Evolutionary conservation across 768 basidiomycete species (phyloP).

Genomic region (Phylloporus sp.): DNA sequence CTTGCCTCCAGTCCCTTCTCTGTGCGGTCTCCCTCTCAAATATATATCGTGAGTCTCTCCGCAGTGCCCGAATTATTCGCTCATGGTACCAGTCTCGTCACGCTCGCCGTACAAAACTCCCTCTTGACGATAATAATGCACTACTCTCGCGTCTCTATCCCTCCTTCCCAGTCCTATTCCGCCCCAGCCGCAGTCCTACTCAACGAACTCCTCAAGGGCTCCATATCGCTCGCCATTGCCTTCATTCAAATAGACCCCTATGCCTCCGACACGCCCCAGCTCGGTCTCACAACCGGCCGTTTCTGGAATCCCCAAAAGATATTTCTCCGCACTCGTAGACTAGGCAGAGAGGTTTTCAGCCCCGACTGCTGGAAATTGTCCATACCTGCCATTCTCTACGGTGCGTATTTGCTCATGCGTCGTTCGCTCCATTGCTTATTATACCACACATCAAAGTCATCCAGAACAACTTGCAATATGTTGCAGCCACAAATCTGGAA

Average conservation of each 20-base stretch:
- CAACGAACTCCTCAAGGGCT: slow-evolving; percentile 90
- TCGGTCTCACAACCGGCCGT: slow-evolving; percentile 30
- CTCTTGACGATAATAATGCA: slow-evolving; percentile 92
- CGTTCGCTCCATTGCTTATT: slow-evolving; percentile 1
- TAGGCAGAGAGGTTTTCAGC: slow-evolving; percentile 73
- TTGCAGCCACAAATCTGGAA: slow-evolving; percentile 89
- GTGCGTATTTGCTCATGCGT: slow-evolving; percentile 30
- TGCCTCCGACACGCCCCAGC: slow-evolving; percentile 28
- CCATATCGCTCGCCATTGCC: slow-evolving; percentile 85
- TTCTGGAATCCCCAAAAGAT: slow-evolving; percentile 34
- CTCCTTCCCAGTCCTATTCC: slow-evolving; percentile 75
- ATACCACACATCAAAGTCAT: slow-evolving; percentile 46
- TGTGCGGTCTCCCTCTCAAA: slow-evolving; percentile 72
- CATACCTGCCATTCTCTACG: slow-evolving; percentile 93
- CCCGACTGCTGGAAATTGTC: slow-evolving; percentile 96
- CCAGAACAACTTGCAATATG: slow-evolving; percentile 94
- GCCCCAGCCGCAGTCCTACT: slow-evolving; percentile 92
- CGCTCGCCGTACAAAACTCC: slow-evolving; percentile 91
- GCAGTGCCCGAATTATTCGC: no score
- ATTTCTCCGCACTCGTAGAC: slow-evolving; percentile 46
- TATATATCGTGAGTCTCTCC: slow-evolving; percentile 58
- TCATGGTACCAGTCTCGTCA: slow-evolving; percentile 52
- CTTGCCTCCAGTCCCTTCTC: slow-evolving; percentile 43
- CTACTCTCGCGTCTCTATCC: slow-evolving; percentile 81
- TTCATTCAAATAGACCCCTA: slow-evolving; percentile 52